Base-by-base conservation (phyloP, 805 yeast genomes). In the Suhomyces prunicola region DNA sequence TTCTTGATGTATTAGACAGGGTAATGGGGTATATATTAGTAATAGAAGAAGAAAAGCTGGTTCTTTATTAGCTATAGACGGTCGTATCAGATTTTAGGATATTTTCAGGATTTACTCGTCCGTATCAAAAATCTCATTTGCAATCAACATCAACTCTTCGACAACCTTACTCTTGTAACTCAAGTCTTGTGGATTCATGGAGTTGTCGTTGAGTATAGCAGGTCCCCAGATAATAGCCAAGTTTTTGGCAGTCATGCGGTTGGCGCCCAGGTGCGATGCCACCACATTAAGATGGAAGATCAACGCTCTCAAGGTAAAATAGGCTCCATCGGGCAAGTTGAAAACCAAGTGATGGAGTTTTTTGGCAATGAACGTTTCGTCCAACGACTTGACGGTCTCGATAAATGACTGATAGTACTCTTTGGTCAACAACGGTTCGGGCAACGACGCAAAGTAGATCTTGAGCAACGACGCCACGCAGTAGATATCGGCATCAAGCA, bases 151-250 rank as follows among this genome's bases (percentile, higher is more conserved):
- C 63, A 94, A 80, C 54, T 91, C 93, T 66, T 92, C 97, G 60
- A 94, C 82, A 4, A 90, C 88, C 53, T 81, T 80, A 45, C 89
- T 86, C 69, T 88, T 90, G 58, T 80, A 83, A 51, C 86, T 86
- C 74, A 88, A 82, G 62, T 85, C 97, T 57, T 85, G 88, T 3
- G 84, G 81, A 54, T 84, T 86, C 63, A 79, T 74, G 23, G 82
- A 80, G 53, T 81, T 83, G 60, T 83, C 88, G 47, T 85, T 83
- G 67, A 94, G 79, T 50, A 94, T 71, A 2, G 89, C 88, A 17
- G 97, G 96, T 0, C 97, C 97, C 99, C 99, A 94, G 39, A 93
- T 91, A 40, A 90, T 89, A 46, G 96, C 89, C 61, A 94, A 69
- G 54, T 88, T 86, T 63, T 86, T 86, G 53, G 85, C 78, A 46